Conservation (phyloP, 305 asterid species). For the Solanum hybrid region DNA sequence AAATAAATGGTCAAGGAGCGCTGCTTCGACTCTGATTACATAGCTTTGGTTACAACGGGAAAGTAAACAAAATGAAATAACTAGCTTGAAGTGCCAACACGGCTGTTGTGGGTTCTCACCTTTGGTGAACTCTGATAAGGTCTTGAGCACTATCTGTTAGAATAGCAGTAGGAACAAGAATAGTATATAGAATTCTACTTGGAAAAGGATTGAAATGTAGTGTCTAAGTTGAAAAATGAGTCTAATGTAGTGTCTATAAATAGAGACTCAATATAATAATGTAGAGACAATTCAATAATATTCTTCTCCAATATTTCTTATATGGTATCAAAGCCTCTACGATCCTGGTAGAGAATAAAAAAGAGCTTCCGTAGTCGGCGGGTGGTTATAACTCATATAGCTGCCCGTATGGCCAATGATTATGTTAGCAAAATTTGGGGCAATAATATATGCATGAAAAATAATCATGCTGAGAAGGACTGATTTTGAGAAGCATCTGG, state of each 20-base stretch:
- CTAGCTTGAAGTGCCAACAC: background rate
- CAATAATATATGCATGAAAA: background rate
- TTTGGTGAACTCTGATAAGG: background rate
- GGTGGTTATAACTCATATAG: background rate
- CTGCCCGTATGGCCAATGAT: background rate
- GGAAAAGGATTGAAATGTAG: background rate
- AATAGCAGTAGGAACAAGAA: background rate
- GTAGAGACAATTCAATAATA: background rate
- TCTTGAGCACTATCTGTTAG: background rate
- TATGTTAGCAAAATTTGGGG: too few species aligned
- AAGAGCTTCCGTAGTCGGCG: background rate
- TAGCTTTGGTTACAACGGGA: background rate
- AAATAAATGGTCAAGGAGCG: background rate
- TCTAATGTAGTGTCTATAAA: background rate
- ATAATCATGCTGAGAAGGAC: background rate
- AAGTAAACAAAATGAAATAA: background rate
- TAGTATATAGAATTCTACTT: background rate
- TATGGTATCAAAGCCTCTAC: background rate
- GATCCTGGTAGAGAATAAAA: background rate
- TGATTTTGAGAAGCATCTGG: background rate
- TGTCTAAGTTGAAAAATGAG: background rate
- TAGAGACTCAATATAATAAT: too few species aligned
- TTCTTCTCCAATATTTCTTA: background rate
- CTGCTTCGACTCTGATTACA: background rate
- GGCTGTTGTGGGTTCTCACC: background rate